Conservation (phyloP, 202 grass and related monocot species). For the Bolboschoenoplectus hybrid region DNA sequence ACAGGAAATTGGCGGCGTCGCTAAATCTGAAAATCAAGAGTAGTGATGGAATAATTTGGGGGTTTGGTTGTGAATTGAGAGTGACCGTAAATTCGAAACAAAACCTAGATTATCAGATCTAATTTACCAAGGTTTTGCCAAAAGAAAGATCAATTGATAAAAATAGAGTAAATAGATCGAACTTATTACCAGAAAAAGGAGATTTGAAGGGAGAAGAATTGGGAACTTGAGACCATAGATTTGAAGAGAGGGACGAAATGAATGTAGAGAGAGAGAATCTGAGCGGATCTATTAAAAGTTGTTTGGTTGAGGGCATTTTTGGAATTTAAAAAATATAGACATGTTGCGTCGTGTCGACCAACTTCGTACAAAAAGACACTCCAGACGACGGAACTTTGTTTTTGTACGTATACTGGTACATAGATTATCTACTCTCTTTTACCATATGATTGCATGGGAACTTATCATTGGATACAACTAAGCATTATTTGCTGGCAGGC, state of each 20-base stretch:
- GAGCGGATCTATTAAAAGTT: background rate
- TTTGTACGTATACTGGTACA: background rate
- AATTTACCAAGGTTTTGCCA: background rate
- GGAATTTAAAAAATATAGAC: background rate
- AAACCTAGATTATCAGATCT: conserved; percentile 36
- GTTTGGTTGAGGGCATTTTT: conserved; percentile 19
- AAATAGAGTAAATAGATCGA: conserved; percentile 1
- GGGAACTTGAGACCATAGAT: background rate
- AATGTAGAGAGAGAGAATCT: background rate
- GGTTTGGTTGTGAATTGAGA: background rate
- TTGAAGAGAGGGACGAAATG: background rate
- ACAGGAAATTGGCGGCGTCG: background rate
- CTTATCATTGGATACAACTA: background rate
- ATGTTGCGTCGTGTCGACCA: conserved; percentile 1
- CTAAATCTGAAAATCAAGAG: conserved; percentile 5
- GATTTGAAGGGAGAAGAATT: conserved; percentile 5
- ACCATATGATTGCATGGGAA: background rate
- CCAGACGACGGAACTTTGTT: background rate
- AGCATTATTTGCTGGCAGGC: background rate
- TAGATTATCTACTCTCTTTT: background rate
- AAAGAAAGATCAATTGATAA: background rate
- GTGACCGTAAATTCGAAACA: background rate
- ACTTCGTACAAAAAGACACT: background rate
- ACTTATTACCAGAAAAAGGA: background rate
- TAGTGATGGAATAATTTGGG: conserved; percentile 12